phyloP scores from a whole-genome alignment of 306 rosid species.

The Castanospermum australe region DNA sequence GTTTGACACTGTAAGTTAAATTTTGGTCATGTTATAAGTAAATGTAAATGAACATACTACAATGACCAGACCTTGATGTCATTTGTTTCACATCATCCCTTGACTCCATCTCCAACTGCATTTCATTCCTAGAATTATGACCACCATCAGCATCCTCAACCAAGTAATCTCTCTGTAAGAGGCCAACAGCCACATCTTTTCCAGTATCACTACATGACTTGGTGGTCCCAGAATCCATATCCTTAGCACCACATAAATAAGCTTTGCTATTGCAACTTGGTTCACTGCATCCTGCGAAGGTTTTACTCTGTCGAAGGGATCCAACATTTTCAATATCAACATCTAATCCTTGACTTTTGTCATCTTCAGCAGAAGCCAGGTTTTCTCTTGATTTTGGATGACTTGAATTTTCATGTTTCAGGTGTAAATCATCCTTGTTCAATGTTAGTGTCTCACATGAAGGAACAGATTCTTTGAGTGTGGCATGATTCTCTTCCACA shows the following conservation, averaged over 20 bases:
- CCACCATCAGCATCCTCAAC: slow-evolving; percentile 33
- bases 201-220: slow-evolving; percentile 31
- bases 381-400: slow-evolving; percentile 32
- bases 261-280: slow-evolving; percentile 34
- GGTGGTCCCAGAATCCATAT: slow-evolving; percentile 33
- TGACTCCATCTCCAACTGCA: slow-evolving; percentile 41
- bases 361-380: slow-evolving; percentile 34
- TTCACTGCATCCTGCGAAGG: slow-evolving; percentile 14
- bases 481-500: slow-evolving; percentile 35
- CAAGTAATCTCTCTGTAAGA: neutral
- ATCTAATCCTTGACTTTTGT: slow-evolving; percentile 34
- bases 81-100: slow-evolving; percentile 40
- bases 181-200: slow-evolving; percentile 40
- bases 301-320: slow-evolving; percentile 32
- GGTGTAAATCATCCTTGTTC: slow-evolving; percentile 32
- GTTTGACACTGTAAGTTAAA: too few relatives aligned
- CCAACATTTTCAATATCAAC: slow-evolving; percentile 37
- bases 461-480: slow-evolving; percentile 26
- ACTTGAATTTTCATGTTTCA: slow-evolving; percentile 28
- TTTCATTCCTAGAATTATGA: slow-evolving; percentile 29
- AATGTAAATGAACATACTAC: slow-evolving; percentile 21
- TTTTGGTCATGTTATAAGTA: slow-evolving; percentile 17
- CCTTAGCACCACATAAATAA: slow-evolving; percentile 32
- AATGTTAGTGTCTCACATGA: slow-evolving; percentile 27
- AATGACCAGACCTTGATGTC: slow-evolving; percentile 58